Base-by-base conservation (phyloP, 345 rosid genomes). In the Hypericum perforatum region DNA sequence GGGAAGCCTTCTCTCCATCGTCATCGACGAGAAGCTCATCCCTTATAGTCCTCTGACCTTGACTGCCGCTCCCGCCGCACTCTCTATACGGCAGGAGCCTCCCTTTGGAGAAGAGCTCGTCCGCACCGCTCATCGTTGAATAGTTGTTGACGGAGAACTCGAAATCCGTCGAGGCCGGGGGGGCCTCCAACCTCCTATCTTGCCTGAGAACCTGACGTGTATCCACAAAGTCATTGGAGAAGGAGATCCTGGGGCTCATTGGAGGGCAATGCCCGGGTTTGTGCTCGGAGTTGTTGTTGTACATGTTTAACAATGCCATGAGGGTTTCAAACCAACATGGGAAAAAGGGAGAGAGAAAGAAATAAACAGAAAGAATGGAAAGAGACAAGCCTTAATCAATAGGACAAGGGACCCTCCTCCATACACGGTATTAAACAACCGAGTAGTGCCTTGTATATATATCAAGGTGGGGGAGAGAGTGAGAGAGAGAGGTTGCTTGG, bases 71-170 rank as follows among this genome's bases (percentile, higher is more conserved):
- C 32, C 32, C 32, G 38, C 57, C 51, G 11, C 59, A 66, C 13
- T 84, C 80, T 66, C 80, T 90, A 58, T 73, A 86, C 5, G 98
- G 98, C 67, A 91, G 60, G 16, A 91, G 75, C 79, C 79, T 84
- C 43, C 98, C 98, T 61, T 91, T 91, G 58, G 52, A 82, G 72
- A 91, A 87, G 43, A 91, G 95, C 76, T 91, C 98, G 55, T 91
- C 98, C 11, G 98, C 96, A 45, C 32, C 32, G 32, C 86, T 85
- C 95, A 91, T 84, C 96, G 85, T 91, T 49, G 87, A 79, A 69
- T 76, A 61, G 71, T 74, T 77, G 0, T 86, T 59, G 11, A 91
- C 98, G 0, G 90, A 85, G 68, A 91, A 91, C 71, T 91, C 98
- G 42, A 91, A 91, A 66, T 91, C 95, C 9, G 55, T 10, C 8